Evolutionary conservation across 2,329 filamentous ascomycete genomes (phyloP), one percentile per base, ranked within the genome.

Genomic region (Curvularia sp.): DNA sequence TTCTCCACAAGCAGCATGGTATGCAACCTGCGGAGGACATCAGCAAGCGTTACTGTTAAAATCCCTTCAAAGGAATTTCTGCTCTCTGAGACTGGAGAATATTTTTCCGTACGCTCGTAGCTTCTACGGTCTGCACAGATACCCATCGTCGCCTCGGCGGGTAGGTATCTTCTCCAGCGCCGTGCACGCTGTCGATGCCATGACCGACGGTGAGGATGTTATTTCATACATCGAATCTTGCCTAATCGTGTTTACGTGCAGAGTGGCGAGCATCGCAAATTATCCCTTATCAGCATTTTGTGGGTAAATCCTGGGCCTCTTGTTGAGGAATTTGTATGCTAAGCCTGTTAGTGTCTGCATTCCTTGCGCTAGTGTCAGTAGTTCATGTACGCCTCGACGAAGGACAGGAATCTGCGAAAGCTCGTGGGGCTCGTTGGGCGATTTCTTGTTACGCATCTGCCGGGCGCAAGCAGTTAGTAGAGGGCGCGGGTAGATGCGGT

Each of bases 371-470:
- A 47, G 57, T 74, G 3, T 78, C 72, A 38, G 67, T 65, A 25
- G 32, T 65, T 84, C 73, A 82, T 85, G 77, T 85, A 83, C 69
- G 84, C 83, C 0, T 84, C 86, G 69, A 86, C 83, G 10, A 83
- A 82, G 25, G 81, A 79, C 51, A 80, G 57, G 38, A 71, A 69
- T 27, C 55, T 89, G 28, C 87, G 90, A 72, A 87, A 89, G 72
- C 87, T 89, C 74, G 87, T 90, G 69, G 80, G 83, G 53, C 85
- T 90, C 63, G 87, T 88, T 57, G 67, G 66, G 8, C 61, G 70
- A 27, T 52, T 58, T 1, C 61, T 67, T 9, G 58, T 65, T 27
- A 66, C 71, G 49, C 68, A 67, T 55, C 45, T 69, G 12, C 68
- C 61, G 8, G 61, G 63, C 55, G 68, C 63, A 5, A 67, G 60